Conservation (phyloP, 805 yeast species). For the Cyberlindnera americana region DNA sequence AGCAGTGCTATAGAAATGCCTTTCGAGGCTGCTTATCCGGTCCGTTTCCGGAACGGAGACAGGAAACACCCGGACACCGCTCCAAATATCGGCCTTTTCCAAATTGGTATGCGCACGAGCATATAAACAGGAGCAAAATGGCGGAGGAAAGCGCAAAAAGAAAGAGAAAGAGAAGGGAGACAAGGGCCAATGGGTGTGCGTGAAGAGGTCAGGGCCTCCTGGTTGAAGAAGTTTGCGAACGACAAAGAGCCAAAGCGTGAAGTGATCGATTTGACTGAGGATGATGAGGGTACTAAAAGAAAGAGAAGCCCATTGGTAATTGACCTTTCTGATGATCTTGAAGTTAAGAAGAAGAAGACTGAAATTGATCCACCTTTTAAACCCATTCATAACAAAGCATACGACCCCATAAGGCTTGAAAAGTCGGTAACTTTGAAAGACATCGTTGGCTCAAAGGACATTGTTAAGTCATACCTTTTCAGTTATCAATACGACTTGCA, state of each 20-base stretch:
- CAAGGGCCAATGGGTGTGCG: conserved; percentile 5
- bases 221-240: conserved; percentile 13
- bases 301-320: too few species aligned
- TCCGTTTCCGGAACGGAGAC: too few species aligned
- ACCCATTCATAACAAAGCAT: conserved; percentile 21
- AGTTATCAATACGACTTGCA: conserved; percentile 44
- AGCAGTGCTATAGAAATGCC: too few species aligned
- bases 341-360: too few species aligned
- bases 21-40: too few species aligned
- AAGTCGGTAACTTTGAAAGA: conserved; percentile 28
- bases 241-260: background rate
- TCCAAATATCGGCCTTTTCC: too few species aligned
- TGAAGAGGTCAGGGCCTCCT: conserved; percentile 18
- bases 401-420: conserved; percentile 16
- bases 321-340: too few species aligned
- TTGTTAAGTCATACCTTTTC: conserved; percentile 41
- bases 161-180: too few species aligned
- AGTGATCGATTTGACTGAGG: conserved; percentile 5
- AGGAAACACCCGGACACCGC: too few species aligned
- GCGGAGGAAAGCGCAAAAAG: too few species aligned
- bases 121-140: too few species aligned
- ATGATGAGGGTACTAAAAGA: background rate
- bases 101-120: too few species aligned
- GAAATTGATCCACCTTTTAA: conserved; percentile 18
- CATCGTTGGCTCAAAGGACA: conserved; percentile 32